Conservation (phyloP, 306 rosid genomes). For the Leucaena leucocephala region DNA sequence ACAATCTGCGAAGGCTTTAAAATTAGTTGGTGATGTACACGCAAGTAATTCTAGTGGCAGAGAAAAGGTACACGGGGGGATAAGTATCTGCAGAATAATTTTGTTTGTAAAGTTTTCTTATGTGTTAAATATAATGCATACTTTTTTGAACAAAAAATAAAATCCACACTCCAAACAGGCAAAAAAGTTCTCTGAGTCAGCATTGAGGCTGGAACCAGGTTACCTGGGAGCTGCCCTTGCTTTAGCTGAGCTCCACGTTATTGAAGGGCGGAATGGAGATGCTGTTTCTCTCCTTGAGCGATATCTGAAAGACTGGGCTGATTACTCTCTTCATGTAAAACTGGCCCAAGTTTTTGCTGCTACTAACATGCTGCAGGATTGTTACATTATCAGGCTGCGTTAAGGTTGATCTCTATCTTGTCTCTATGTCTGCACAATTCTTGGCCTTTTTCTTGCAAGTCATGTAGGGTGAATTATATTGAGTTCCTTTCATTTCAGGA, state of each 20-base stretch:
- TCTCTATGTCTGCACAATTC: constrained; percentile 29
- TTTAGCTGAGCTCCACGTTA: constrained; percentile 97
- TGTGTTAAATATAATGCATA: constrained; percentile 30
- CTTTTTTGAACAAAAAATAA: background rate
- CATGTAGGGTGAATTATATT: background rate
- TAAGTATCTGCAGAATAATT: constrained; percentile 13
- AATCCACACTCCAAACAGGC: constrained; percentile 60
- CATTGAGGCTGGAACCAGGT: constrained; percentile 97
- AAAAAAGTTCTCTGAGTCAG: constrained; percentile 96
- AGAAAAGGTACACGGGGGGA: constrained; percentile 73
- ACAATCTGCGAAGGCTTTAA: constrained; percentile 96
- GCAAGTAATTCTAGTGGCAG: constrained; percentile 92
- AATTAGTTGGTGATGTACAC: constrained; percentile 96
- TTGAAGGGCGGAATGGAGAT: constrained; percentile 91
- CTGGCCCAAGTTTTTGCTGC: constrained; percentile 97
- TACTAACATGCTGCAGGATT: constrained; percentile 92
- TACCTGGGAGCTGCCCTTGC: constrained; percentile 99
- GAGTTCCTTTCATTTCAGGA: background rate
- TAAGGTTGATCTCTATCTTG: constrained; percentile 60
- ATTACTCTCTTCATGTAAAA: constrained; percentile 97
- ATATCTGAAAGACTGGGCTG: constrained; percentile 99
- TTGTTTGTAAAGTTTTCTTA: constrained; percentile 23
- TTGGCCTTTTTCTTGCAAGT: background rate
- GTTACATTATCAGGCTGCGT: constrained; percentile 95
- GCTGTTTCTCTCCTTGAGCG: constrained; percentile 92